Conservation (phyloP, 2,329 filamentous ascomycete genomes). For the Colletotrichum sp. region DNA sequence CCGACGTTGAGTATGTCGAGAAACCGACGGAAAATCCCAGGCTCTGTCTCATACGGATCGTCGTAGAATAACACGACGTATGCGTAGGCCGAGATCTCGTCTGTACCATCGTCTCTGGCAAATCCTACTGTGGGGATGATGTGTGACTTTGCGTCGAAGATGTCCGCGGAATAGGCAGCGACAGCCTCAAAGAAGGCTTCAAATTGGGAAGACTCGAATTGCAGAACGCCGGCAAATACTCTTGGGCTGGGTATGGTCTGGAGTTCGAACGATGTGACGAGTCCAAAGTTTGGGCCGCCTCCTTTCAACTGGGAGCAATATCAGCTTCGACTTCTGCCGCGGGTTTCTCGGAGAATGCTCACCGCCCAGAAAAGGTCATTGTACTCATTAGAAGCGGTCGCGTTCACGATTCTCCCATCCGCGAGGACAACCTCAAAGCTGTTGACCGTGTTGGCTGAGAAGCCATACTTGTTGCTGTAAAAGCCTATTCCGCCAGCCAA, state of each 20-base stretch:
- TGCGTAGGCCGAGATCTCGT: neutral
- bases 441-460: neutral
- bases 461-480: neutral
- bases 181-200: neutral
- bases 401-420: neutral
- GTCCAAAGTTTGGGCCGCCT: neutral
- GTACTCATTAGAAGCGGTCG: neutral
- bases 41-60: neutral
- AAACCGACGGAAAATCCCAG: neutral
- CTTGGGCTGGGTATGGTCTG: neutral
- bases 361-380: neutral
- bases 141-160: neutral
- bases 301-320: neutral
- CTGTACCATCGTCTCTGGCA: neutral
- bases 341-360: fast-evolving
- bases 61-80: neutral
- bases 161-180: neutral
- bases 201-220: neutral
- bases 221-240: neutral
- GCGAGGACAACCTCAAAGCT: neutral
- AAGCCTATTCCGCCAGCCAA: neutral
- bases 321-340: neutral
- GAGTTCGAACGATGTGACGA: neutral
- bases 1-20: neutral
- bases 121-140: neutral